Percentiles rank a stretch among this genome's conserved stretches.
Conservation (phyloP, 2,329 filamentous ascomycete species). For the Botrytis pseudocinerea region DNA sequence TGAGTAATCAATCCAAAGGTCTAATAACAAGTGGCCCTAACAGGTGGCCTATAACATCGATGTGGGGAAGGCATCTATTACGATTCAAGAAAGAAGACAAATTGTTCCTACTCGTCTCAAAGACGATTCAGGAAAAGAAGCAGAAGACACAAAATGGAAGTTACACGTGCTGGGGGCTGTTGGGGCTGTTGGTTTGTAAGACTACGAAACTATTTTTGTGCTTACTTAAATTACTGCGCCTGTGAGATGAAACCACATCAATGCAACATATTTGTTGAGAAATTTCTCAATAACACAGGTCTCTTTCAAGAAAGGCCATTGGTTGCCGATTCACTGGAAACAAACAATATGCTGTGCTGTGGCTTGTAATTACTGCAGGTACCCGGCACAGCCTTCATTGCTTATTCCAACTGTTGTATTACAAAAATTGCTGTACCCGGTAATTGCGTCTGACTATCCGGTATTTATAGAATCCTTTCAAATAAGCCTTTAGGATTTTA, state of each 20-base stretch:
- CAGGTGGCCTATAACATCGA: not conserved
- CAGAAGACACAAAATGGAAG: not conserved
- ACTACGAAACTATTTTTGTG: not conserved
- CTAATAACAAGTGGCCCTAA: not conserved
- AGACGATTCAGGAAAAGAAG: not conserved
- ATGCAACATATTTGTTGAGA: not conserved
- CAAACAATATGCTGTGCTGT: not conserved
- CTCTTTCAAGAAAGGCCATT: not conserved
- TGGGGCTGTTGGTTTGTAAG: constrained; percentile 5
- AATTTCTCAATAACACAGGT: too few relatives aligned
- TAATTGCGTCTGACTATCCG: constrained; percentile 12
- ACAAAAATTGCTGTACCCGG: not conserved
- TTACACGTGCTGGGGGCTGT: not conserved
- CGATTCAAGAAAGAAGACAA: not conserved
- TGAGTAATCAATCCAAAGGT: not conserved
- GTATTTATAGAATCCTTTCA: constrained; percentile 18
- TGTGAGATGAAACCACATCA: not conserved
- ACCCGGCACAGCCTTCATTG: constrained; percentile 12
- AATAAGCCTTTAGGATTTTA: not conserved
- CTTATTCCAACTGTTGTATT: constrained; percentile 10
- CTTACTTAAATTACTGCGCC: constrained; percentile 10
- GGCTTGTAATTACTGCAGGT: constrained; percentile 1
- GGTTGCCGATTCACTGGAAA: constrained; percentile 7
- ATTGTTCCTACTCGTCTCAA: not conserved
- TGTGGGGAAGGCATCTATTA: not conserved